These are phyloP conservation scores for Lichina pygmaea DNA, from an alignment of 495 filamentous ascomycete genomes.

Conservation along the genomic window DNA sequence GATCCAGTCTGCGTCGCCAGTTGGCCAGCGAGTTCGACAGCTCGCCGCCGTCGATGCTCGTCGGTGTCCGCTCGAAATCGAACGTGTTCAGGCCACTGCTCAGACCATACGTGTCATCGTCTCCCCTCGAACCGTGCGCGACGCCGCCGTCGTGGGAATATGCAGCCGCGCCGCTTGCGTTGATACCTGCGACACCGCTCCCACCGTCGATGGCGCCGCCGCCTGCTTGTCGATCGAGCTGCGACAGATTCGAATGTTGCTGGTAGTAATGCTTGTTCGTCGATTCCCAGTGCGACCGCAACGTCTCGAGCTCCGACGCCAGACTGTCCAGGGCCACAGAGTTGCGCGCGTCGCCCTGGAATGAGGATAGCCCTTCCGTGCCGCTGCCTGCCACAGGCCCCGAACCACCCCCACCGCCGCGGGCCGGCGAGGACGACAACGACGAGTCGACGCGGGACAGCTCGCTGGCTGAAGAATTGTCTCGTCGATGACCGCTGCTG, in stretches of 20 bases:
- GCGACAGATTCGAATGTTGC: too few species aligned
- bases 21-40: slow-evolving; percentile 3
- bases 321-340: slow-evolving; percentile 74
- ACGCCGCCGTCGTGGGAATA: too few species aligned
- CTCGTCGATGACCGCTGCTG: slow-evolving; percentile 15
- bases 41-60: neutral
- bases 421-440: neutral
- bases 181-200: too few species aligned
- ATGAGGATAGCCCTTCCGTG: slow-evolving; percentile 1
- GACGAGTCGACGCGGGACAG: neutral
- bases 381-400: slow-evolving; percentile 15
- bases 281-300: slow-evolving; percentile 79
- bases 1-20: slow-evolving; percentile 3
- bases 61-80: slow-evolving; percentile 3
- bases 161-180: too few species aligned
- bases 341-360: slow-evolving; percentile 31
- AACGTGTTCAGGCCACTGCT: neutral
- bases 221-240: too few species aligned
- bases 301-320: slow-evolving; percentile 67
- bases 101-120: neutral
- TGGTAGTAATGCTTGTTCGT: slow-evolving; percentile 76
- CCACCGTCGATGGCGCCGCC: too few species aligned
- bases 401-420: slow-evolving; percentile 34
- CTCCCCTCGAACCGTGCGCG: too few species aligned
- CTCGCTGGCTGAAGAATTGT: neutral